Conservation (phyloP, 139 green algal species). For the Desmodesmus armatus region DNA sequence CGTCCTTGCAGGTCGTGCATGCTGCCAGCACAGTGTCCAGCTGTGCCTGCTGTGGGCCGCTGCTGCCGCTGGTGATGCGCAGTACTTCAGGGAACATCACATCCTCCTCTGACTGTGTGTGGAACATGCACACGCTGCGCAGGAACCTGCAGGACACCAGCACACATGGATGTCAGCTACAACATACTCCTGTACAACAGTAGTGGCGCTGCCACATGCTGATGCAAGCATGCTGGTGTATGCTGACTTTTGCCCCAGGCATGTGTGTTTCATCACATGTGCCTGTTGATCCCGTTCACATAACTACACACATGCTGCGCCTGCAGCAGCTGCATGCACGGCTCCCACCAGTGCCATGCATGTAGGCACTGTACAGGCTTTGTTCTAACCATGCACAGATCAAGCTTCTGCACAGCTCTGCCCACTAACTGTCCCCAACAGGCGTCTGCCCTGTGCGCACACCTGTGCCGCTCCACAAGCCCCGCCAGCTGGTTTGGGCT, state of each 20-base stretch:
- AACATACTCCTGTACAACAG: background rate
- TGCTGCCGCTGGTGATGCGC: no score
- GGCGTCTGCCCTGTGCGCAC: slow-evolving; percentile 83
- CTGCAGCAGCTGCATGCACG: slow-evolving; percentile 30
- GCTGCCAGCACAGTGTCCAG: slow-evolving; percentile 33
- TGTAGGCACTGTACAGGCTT: no score
- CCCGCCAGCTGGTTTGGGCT: slow-evolving; percentile 59
- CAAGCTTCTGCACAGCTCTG: slow-evolving; percentile 52
- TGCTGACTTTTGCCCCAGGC: no score
- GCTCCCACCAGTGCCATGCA: background rate
- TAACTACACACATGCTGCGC: no score
- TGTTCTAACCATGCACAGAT: background rate
- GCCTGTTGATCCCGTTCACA: no score
- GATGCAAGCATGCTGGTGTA: no score
- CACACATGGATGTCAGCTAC: no score
- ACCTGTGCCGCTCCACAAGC: slow-evolving; percentile 84
- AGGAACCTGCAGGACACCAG: slow-evolving; percentile 78
- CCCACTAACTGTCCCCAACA: slow-evolving; percentile 89
- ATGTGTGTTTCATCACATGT: no score
- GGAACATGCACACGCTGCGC: slow-evolving; percentile 87
- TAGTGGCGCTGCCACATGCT: no score
- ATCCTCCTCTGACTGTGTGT: slow-evolving; percentile 92
- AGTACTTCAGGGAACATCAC: slow-evolving; percentile 85
- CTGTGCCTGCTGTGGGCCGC: background rate
- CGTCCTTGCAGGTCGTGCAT: slow-evolving; percentile 66